These are phyloP conservation scores for Obba rivulosa DNA, from an alignment of 768 basidiomycete species.

Conservation along the genomic window DNA sequence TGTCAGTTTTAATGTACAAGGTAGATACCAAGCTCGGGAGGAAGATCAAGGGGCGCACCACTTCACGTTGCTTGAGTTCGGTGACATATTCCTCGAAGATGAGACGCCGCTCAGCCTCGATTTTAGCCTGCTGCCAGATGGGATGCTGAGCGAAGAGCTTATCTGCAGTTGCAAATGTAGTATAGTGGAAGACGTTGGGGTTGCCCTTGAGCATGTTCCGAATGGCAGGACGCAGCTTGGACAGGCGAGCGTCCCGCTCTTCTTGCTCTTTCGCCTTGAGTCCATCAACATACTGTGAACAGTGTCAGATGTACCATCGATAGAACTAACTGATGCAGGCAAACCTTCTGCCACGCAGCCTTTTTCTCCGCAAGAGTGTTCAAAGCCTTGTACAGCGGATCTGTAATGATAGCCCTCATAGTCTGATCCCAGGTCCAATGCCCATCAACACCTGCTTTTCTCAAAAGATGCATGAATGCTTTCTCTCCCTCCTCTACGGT, in stretches of 20 bases:
- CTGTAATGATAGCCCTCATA: constrained; percentile 97
- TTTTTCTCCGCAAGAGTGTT: constrained; percentile 95
- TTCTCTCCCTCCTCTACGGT: constrained; percentile 90
- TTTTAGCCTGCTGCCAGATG: constrained; percentile 84
- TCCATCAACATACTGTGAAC: constrained; percentile 64
- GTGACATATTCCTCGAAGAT: constrained; percentile 91
- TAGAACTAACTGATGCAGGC: constrained; percentile 11
- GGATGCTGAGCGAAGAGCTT: constrained; percentile 81
- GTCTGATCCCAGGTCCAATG: constrained; percentile 98
- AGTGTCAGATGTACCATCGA: too few relatives aligned
- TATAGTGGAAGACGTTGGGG: constrained; percentile 86
- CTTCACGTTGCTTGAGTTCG: constrained; percentile 83
- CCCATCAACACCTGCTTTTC: constrained; percentile 85
- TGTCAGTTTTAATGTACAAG: background rate
- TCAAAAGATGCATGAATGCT: constrained; percentile 86
- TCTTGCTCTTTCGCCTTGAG: constrained; percentile 80
- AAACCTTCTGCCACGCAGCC: constrained; percentile 86
- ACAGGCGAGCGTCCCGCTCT: constrained; percentile 76
- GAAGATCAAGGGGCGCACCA: constrained; percentile 48
- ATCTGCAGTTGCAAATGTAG: constrained; percentile 87
- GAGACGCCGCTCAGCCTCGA: constrained; percentile 79
- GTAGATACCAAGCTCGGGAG: background rate
- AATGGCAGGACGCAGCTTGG: constrained; percentile 82
- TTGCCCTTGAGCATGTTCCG: constrained; percentile 83
- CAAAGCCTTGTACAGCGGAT: constrained; percentile 93